Evolutionary conservation across 129 eudicot genomes (phyloP), one percentile per base, ranked within the genome.

Genomic region (Flaveria bidentis): DNA sequence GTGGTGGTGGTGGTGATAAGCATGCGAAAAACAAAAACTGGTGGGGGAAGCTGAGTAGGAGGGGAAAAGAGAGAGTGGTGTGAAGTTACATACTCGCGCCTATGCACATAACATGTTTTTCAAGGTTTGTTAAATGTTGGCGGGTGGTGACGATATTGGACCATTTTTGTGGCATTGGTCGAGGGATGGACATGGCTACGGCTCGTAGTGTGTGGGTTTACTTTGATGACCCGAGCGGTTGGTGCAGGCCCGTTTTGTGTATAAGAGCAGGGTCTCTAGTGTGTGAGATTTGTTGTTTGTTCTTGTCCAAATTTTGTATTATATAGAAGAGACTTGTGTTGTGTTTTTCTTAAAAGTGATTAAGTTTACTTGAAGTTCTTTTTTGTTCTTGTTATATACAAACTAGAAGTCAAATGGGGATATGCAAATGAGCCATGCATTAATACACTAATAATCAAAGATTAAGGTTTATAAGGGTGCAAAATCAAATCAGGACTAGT

Each of bases 1-100:
- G 20, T 0, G 30, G 33, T 0, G 30, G 30, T 65, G 83, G 83
- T 46, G 79, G 76, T 67, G 84, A 80, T 42, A 57, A 33, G 63
- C 76, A 80, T 44, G 36, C 64, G 23, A 80, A 67, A 80, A 22
- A 74, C 61, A 80, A 67, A 67, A 22, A 74, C 61, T 80, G 84
- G 84, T 80, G 84, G 84, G 84, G 80, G 65, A 80, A 80, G 76
- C 67, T 80, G 28, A 80, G 84, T 18, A 80, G 74, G 45, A 80
- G 74, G 50, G 74, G 84, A 5, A 80, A 80, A 80, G 84, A 80
- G 44, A 69, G 84, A 74, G 44, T 41, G 22, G 80, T 74, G 84
- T 80, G 80, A 80, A 13, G 28, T 67, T 53, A 44, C 26, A 5
- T 65, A 25, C 26, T 64, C 12, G 9, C 57, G 25, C 53, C 57